phyloP scores from a whole-genome alignment of 805 yeast genomes.

The Wickerhamiella sergipiensis region DNA sequence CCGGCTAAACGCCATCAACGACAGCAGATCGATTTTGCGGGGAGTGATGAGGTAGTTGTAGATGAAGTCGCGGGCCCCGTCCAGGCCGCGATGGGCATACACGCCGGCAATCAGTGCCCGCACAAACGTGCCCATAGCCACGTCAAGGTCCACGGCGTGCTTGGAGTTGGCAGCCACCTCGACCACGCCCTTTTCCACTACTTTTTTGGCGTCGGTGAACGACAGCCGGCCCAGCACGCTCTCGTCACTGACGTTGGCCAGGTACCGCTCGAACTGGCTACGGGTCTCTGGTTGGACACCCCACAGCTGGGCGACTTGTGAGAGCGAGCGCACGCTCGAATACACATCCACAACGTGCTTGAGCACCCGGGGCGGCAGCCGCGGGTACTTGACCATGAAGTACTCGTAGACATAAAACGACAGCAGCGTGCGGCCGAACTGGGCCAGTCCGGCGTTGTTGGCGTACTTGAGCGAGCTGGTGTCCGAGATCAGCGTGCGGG shows the following conservation, averaged over 20 bases:
- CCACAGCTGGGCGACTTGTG: slow-evolving; percentile 62
- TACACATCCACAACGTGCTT: slow-evolving; percentile 65
- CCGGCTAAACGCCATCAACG: slow-evolving; percentile 66
- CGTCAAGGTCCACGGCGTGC: slow-evolving; percentile 27
- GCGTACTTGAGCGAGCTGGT: slow-evolving; percentile 34
- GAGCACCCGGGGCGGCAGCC: slow-evolving; percentile 72
- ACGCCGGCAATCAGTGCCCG: slow-evolving; percentile 75
- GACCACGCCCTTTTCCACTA: slow-evolving; percentile 25
- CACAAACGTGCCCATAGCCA: slow-evolving; percentile 50
- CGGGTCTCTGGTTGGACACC: slow-evolving; percentile 72
- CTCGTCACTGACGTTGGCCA: slow-evolving; percentile 54
- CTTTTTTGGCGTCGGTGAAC: slow-evolving; percentile 11
- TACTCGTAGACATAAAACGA: slow-evolving; percentile 65
- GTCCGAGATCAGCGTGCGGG: slow-evolving; percentile 62
- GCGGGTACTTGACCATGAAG: slow-evolving; percentile 65
- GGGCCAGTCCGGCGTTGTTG: slow-evolving; percentile 64
- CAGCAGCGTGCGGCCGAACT: slow-evolving; percentile 70
- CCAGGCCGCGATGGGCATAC: slow-evolving; percentile 59
- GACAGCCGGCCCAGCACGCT: slow-evolving; percentile 43
- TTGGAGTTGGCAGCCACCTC: slow-evolving; percentile 19
- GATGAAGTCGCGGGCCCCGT: slow-evolving; percentile 54
- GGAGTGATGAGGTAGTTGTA: slow-evolving; percentile 54
- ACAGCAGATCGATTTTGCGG: slow-evolving; percentile 61
- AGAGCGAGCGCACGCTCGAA: slow-evolving; percentile 51
- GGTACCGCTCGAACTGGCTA: slow-evolving; percentile 48